Base-by-base conservation (phyloP, 257 asterid species). In the Gardenia jasminoides region DNA sequence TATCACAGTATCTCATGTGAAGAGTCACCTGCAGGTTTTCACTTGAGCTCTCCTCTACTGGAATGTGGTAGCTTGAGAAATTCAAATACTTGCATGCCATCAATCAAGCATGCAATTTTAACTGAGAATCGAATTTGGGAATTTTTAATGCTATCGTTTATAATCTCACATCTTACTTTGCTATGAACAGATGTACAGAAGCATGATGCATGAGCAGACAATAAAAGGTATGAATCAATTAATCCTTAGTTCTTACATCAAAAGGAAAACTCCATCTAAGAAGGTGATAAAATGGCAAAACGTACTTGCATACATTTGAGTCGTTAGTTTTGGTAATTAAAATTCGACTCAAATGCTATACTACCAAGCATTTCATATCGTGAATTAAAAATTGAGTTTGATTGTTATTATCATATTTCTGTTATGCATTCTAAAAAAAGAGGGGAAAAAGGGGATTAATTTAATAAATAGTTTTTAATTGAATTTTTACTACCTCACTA, bases 1-100 rank as follows among this genome's bases (percentile, higher is more conserved):
- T 75, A 78, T 93, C 76, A 88, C 92, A 0, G 85, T 93, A 76
- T 85, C 97, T 46, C 97, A 93, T 79, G 90, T 92, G 56, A 92
- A 92, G 88, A 91, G 97, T 82, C 97, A 93, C 67, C 92, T 93
- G 58, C 97, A 93, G 97, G 97, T 92, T 84, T 36, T 7, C 46
- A 33, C 22, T 33, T 41, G 50, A 22, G 6, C 75, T 50, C 67
- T 70, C 62, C 52, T 44, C 30, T 75, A 43, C 67, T 12, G 26
- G 54, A 78, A 31, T 28, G 20, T 44, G 10, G 33, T 36, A 36
- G 41, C 11, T 15, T 24, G 24, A 30, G n/a, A n/a, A n/a, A 58
- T 13, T 75, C 76, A 44, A 50, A 31, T 66, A 44, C 48, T 11
- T n/a, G n/a, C 22, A 73, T 79, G 81, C n/a, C 22, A 6, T 52